Evolutionary conservation across 2,329 filamentous ascomycete species (phyloP).

Genomic region (Biscogniauxia mediterranea): DNA sequence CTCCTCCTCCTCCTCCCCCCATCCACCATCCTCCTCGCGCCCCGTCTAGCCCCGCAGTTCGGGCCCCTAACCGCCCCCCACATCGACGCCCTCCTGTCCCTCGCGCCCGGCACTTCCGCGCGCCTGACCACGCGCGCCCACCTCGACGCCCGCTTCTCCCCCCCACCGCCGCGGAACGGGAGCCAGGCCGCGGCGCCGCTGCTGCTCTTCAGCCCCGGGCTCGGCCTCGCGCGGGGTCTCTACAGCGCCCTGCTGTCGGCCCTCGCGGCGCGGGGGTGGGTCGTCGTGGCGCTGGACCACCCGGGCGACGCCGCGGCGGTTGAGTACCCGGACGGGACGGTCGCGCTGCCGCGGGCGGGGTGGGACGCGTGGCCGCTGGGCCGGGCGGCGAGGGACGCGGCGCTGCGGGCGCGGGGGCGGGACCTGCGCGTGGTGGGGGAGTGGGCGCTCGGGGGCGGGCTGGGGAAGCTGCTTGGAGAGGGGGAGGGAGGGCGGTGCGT

Average conservation of each 20-base stretch:
- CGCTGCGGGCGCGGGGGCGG: constrained; percentile 7
- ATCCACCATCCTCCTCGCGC: neutral
- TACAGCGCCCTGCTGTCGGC: constrained; percentile 37
- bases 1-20: neutral
- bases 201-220: constrained; percentile 38
- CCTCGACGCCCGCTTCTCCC: constrained; percentile 5
- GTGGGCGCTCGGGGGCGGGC: neutral
- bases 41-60: constrained; percentile 10
- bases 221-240: constrained; percentile 31
- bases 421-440: constrained; percentile 18
- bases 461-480: neutral
- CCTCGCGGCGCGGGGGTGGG: constrained; percentile 36
- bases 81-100: constrained; percentile 5
- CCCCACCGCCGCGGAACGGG: neutral
- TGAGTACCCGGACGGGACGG: constrained; percentile 32
- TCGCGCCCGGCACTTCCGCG: constrained; percentile 12
- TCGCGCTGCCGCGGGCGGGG: constrained; percentile 21
- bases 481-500: neutral
- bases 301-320: constrained; percentile 35
- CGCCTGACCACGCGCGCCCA: constrained; percentile 15
- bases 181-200: no score
- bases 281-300: constrained; percentile 38
- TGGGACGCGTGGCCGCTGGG: constrained; percentile 10
- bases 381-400: neutral
- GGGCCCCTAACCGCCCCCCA: constrained; percentile 5